These are phyloP conservation scores for Euphorbia peplus DNA, from an alignment of 345 rosid genomes.

Conservation along the genomic window DNA sequence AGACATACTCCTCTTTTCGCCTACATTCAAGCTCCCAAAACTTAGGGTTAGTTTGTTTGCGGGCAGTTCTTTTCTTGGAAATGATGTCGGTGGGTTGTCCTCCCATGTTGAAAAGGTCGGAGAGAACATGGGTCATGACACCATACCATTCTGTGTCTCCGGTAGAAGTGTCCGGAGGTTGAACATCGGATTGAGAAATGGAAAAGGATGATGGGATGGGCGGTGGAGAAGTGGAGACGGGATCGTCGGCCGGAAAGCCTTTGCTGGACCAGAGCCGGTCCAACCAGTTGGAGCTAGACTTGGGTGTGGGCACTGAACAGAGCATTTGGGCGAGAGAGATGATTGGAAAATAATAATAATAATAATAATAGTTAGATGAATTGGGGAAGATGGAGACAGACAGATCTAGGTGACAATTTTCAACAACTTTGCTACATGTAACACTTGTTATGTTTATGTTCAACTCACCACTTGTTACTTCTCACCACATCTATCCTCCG, in stretches of 20 bases:
- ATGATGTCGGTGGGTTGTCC: slow-evolving; percentile 17
- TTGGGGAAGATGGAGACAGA: neutral
- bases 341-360: neutral
- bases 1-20: slow-evolving; percentile 27
- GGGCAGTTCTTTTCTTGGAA: slow-evolving; percentile 42
- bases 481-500: too few species aligned
- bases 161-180: slow-evolving; percentile 17
- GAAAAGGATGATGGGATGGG: slow-evolving; percentile 37
- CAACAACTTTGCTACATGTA: too few species aligned
- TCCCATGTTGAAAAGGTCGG: slow-evolving; percentile 76
- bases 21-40: slow-evolving; percentile 34
- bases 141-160: slow-evolving; percentile 49
- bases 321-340: slow-evolving; percentile 39
- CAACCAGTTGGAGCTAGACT: slow-evolving; percentile 73
- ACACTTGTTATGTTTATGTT: too few species aligned
- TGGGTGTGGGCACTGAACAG: slow-evolving; percentile 51
- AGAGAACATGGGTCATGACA: slow-evolving; percentile 63
- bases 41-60: slow-evolving; percentile 85
- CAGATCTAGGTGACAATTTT: too few species aligned
- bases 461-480: too few species aligned
- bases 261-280: slow-evolving; percentile 79
- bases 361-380: too few species aligned
- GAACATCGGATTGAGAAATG: slow-evolving; percentile 24
- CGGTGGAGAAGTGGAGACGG: slow-evolving; percentile 24
- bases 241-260: slow-evolving; percentile 49